Percentiles rank a stretch among this genome's conserved stretches.
These are phyloP conservation scores for Sanghuangporus weigelae DNA, from an alignment of 1,284 basidiomycete genomes.

Conservation along the genomic window DNA sequence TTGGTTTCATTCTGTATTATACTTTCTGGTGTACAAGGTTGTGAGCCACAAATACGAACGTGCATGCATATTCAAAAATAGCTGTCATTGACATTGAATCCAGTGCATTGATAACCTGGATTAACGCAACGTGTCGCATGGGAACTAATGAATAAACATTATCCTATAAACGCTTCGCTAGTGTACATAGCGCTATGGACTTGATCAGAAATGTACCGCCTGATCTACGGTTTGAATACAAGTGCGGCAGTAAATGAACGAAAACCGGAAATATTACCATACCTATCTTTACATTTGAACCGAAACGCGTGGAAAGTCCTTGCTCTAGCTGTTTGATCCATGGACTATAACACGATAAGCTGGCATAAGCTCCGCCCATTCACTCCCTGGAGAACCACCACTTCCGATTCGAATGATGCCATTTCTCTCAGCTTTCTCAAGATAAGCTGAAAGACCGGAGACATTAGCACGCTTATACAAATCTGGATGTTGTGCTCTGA, in stretches of 20 bases:
- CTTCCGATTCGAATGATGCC: constrained; percentile 11
- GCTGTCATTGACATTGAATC: too few species aligned
- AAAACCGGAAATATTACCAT: too few species aligned
- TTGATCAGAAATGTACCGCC: background rate
- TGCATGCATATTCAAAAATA: too few species aligned
- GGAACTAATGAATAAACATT: too few species aligned
- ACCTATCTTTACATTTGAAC: background rate
- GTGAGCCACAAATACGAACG: too few species aligned
- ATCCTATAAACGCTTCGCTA: too few species aligned
- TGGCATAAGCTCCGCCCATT: constrained; percentile 8
- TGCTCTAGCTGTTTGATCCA: background rate
- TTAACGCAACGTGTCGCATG: too few species aligned
- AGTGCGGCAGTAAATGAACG: background rate
- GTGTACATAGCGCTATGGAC: too few species aligned
- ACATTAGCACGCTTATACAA: constrained; percentile 6
- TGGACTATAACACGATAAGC: background rate
- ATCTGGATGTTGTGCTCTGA: background rate
- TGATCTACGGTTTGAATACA: background rate
- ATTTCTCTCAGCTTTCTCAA: background rate
- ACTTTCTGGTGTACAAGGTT: too few species aligned
- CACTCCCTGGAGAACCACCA: background rate
- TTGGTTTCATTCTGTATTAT: too few species aligned
- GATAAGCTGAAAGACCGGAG: constrained; percentile 1
- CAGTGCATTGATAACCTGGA: too few species aligned
- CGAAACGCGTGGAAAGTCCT: background rate